These are phyloP conservation scores for Colletotrichum lupini DNA, from an alignment of 2,329 filamentous ascomycete genomes.

Conservation along the genomic window DNA sequence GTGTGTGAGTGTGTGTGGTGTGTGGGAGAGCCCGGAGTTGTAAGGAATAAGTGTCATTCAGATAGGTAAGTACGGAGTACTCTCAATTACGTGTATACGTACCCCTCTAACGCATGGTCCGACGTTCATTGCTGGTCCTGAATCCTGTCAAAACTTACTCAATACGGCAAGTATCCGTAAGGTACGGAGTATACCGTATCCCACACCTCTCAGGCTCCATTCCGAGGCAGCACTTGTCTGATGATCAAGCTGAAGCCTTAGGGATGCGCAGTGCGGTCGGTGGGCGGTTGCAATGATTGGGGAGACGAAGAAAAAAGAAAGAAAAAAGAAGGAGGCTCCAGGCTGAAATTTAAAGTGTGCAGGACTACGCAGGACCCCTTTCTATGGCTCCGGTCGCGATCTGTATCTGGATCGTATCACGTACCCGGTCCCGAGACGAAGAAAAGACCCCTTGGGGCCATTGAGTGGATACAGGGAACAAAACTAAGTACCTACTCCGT, in stretches of 20 bases:
- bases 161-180: too few relatives aligned
- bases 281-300: neutral
- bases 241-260: neutral
- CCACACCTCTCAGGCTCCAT: too few relatives aligned
- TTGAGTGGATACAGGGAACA: constrained; percentile 17
- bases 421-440: constrained; percentile 25
- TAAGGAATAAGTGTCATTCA: neutral
- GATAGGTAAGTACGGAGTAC: neutral
- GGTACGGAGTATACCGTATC: too few relatives aligned
- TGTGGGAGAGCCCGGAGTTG: neutral
- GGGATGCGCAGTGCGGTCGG: neutral
- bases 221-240: neutral
- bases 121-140: neutral
- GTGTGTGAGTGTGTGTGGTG: neutral
- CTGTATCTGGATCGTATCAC: constrained; percentile 28
- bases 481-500: neutral
- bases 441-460: neutral
- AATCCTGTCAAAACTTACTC: too few relatives aligned
- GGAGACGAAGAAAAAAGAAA: neutral
- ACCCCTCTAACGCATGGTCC: neutral
- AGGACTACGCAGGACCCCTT: constrained; percentile 11
- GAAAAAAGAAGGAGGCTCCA: neutral
- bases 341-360: constrained; percentile 16
- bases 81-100: neutral
- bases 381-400: constrained; percentile 1